Evolutionary conservation across 106 monocot species (phyloP).

Genomic region (Xerophyta viscosa): DNA sequence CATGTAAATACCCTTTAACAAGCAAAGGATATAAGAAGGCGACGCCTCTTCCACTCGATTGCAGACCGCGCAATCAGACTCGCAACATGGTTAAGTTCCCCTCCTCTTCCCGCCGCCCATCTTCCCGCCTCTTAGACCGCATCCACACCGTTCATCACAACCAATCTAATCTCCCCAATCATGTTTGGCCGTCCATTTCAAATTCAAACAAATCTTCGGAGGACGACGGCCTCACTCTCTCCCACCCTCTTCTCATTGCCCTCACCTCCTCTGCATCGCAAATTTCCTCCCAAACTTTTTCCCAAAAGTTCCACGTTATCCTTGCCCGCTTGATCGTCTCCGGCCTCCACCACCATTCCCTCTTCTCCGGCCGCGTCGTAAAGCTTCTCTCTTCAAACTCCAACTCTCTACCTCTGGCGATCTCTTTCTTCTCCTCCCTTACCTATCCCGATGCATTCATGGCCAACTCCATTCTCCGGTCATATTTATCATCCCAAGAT

Average conservation of each 20-base stretch:
- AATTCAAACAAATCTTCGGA: neutral
- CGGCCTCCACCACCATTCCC: slow-evolving; percentile 31
- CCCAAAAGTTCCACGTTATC: neutral
- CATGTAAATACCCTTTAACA: too few relatives aligned
- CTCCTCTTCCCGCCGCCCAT: too few relatives aligned
- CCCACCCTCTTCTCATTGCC: slow-evolving; percentile 13
- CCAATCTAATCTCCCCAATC: neutral
- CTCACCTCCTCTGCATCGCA: slow-evolving; percentile 2
- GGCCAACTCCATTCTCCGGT: slow-evolving; percentile 32
- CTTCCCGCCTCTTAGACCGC: neutral
- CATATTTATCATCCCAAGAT: slow-evolving; percentile 8
- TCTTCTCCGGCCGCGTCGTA: slow-evolving; percentile 33
- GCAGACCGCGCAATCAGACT: too few relatives aligned
- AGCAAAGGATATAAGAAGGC: too few relatives aligned
- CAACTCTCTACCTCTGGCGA: slow-evolving; percentile 13
- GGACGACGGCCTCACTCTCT: slow-evolving; percentile 1
- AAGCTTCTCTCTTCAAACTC: slow-evolving; percentile 19
- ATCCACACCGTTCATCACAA: neutral
- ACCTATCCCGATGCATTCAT: slow-evolving; percentile 35
- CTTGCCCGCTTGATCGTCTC: slow-evolving; percentile 27
- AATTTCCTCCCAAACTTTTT: slow-evolving; percentile 7
- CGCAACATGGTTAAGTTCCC: too few relatives aligned
- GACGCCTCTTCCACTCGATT: too few relatives aligned
- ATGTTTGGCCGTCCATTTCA: neutral
- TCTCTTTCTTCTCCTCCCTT: slow-evolving; percentile 33